Evolutionary conservation across 78 protist species (phyloP), one percentile per base, ranked within the genome.

Genomic region (Dictyostelium brefeldianum): DNA sequence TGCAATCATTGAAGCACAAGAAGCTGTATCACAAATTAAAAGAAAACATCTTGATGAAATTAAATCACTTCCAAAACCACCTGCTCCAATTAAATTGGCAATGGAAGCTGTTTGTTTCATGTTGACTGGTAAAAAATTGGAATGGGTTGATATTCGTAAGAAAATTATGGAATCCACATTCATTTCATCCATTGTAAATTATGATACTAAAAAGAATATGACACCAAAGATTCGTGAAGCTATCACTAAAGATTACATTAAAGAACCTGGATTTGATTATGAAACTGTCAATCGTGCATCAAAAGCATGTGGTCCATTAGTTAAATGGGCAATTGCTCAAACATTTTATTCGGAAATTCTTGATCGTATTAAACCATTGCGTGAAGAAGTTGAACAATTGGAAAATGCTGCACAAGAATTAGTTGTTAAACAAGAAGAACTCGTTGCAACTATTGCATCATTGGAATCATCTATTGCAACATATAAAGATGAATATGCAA

Each of bases 281-380:
- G 99, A 97, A 78, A 57, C 20, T 9, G 97, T 95, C 57, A 79
- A 97, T 80, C 20, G 94, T 8, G 97, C 99, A 7, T 79, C 94
- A 27, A 83, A 94, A 54, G 99, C 99, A n/a, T 91, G 97, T 59
- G 99, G 99, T n/a, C 99, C 99, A 15, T 85, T 99, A 31, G 95
- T 95, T 64, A 92, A 97, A 81, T 99, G 99, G 99, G 96, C 95
- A 12, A 6, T 17, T 12, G 98, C 99, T 1, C 98, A 97, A 91
- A 54, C 97, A 48, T 18, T 11, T 56, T 99, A 89, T 82, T 47
- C 97, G 5, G 92, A 80, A n/a, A 97, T 98, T 48, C 75, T 96
- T 27, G 96, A 89, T 62, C 62, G 89, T 48, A 94, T 98, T 50
- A 96, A 85, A 46, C 99, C 99, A 59, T 84, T 98, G 31, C 84